These are phyloP conservation scores for Phytophthora chlamydospora DNA, from an alignment of 352 stramenopile species.

Conservation along the genomic window DNA sequence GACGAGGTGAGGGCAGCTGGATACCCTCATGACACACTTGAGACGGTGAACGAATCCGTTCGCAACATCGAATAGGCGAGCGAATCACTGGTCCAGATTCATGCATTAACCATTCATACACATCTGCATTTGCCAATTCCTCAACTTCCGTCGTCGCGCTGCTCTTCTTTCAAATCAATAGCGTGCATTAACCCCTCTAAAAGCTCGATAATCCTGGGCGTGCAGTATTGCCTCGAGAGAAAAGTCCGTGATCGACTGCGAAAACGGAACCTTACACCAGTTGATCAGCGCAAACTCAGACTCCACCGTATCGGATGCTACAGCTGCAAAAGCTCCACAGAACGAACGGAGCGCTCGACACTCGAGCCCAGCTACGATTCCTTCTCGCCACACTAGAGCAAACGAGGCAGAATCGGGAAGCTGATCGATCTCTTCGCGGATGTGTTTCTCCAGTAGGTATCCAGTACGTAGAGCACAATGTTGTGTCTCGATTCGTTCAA, in stretches of 20 bases:
- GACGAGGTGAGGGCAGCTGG: constrained; percentile 21
- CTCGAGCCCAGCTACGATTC: constrained; percentile 16
- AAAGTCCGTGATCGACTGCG: constrained; percentile 28
- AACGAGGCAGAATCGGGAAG: constrained; percentile 20
- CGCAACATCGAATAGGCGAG: constrained; percentile 12
- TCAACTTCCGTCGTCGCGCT: neutral
- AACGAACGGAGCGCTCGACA: constrained; percentile 25
- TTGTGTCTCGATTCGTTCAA: constrained; percentile 30
- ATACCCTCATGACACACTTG: constrained; percentile 13
- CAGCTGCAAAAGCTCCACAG: constrained; percentile 28
- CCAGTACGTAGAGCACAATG: constrained; percentile 29
- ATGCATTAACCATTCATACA: constrained; percentile 13
- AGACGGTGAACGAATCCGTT: constrained; percentile 17
- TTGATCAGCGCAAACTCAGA: constrained; percentile 28
- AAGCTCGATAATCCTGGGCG: constrained; percentile 26
- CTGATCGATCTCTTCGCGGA: constrained; percentile 23
- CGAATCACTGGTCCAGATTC: neutral
- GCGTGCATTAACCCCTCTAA: neutral
- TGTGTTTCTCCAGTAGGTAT: constrained; percentile 26
- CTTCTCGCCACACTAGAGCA: constrained; percentile 22
- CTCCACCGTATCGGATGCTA: neutral
- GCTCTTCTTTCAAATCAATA: too few species aligned
- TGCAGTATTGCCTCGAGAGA: constrained; percentile 30
- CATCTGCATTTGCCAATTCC: constrained; percentile 10
- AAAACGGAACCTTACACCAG: constrained; percentile 29